Base-by-base conservation (phyloP, 2,329 filamentous ascomycete genomes). In the Alternaria triticimaculans region DNA sequence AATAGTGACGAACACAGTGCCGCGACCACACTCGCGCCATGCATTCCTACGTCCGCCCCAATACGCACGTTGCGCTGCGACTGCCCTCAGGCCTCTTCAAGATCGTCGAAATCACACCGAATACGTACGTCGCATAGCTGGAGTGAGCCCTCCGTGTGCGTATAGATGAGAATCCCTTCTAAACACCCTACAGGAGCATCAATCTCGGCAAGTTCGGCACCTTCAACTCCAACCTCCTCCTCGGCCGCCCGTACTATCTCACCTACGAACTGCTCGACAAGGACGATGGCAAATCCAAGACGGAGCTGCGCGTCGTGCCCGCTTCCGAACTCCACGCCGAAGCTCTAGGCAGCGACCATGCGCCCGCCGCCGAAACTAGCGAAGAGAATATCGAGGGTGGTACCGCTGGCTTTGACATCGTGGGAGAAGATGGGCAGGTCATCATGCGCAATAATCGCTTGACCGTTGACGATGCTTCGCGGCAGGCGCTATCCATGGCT, bases 141-240 rank as follows among this genome's bases (percentile, higher is more conserved):
- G 66, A 73, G 75, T 79, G 74, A 77, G 75, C 74, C 60, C 67
- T 65, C 63, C 64, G 62, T 55, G 45, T 62, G 28, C 21, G 18
- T 11, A 64, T 45, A 20, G 6, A 4, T 14, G 28, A 18, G 23
- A 15, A 4, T 60, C 45, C 25, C 63, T 69, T 51, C 70, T 60
- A 26, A 15, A 25, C 3, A 7, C n/a, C 2, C 21, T 12, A 72
- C 70, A 97, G 94, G 44, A 92, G 89, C 48, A 91, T 98, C 68
- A 93, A 92, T 2, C 85, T 98, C 33, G 94, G 94, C 60, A 98
- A 97, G 87, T 97, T 96, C 78, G 96, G 96, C 68, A 89, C 89
- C 2, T 97, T 99, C 77, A 91, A 93, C 15, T 89, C 92, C 56
- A 97, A 98, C 77, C 87, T 96, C 30, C 88, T 99, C 49, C 88